Base-by-base conservation (phyloP, 2,329 filamentous ascomycete species). In the Ascochyta pisi region DNA sequence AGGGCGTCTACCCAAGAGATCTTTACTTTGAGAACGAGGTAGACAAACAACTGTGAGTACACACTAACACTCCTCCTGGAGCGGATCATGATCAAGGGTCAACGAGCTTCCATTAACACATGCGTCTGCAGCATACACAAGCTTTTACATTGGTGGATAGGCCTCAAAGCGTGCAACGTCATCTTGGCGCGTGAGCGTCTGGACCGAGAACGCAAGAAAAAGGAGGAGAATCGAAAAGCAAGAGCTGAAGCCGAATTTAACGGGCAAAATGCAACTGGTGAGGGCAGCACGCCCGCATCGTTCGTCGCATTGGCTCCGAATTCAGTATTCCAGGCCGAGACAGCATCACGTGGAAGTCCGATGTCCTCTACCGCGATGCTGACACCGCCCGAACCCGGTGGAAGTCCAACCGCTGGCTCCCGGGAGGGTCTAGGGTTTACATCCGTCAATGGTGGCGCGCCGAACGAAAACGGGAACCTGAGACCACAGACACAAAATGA, bases 81-180 rank as follows among this genome's bases (percentile, higher is more conserved):
- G 22, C 29, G 10, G 15, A 35, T 15, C 13, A 6, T 34, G 15
- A 27, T 15, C 15, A 8, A 26, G 45, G 29, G 13, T 4, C 9
- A 33, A 38, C 19, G 33, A n/a, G 45, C 48, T n/a, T n/a, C 16
- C 43, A 38, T 61, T 68, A 44, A 69, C 45, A 12, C 10, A 29
- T 9, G 27, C n/a, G n/a, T 13, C 23, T 29, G 1, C 43, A 74
- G 71, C n/a, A 71, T 74, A 35, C 68, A 69, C 42, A 69, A 67
- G 42, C 57, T 74, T 9, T 60, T 74, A 27, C 72, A 74, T 57
- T 74, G 71, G 71, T 74, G 72, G 72, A 69, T 73, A 31, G 72
- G 72, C 3, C 65, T 73, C 35, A 74, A 74, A 56, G 72, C 70
- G 23, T 73, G 70, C 57, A 74, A 74, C 50, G 71, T 73, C 27